Percentiles rank a stretch among this genome's conserved stretches.
phyloP scores from a whole-genome alignment of 2,329 filamentous ascomycete genomes.

The Capronia epimyces region DNA sequence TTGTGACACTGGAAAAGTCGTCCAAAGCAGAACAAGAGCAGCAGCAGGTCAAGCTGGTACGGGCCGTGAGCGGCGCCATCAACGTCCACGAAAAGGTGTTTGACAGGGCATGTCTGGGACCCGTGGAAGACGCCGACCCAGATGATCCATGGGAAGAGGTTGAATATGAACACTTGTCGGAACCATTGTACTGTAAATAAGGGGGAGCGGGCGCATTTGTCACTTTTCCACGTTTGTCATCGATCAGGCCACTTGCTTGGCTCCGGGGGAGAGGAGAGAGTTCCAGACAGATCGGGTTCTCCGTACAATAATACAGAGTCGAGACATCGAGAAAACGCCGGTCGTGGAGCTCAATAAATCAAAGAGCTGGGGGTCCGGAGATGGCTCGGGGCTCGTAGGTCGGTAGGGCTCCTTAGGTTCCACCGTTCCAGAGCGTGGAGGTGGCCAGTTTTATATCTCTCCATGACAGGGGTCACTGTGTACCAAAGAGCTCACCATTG shows the following conservation, averaged over 20 bases:
- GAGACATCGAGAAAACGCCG: not conserved
- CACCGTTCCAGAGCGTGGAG: too few species aligned
- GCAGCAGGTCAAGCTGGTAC: constrained; percentile 19
- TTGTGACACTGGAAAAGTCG: constrained; percentile 20
- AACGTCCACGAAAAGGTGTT: constrained; percentile 23
- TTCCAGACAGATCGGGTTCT: not conserved
- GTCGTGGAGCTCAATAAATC: not conserved
- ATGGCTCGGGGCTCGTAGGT: constrained; percentile 5
- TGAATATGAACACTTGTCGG: constrained; percentile 12
- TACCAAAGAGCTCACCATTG: too few species aligned
- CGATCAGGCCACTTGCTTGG: not conserved
- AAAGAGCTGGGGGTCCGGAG: constrained; percentile 2
- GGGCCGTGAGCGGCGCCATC: constrained; percentile 20
- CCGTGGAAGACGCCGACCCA: constrained; percentile 5
- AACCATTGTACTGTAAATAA: constrained; percentile 16
- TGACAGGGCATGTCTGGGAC: constrained; percentile 15
- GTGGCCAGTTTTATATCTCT: too few species aligned
- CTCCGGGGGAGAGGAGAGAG: too few species aligned
- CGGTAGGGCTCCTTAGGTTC: not conserved
- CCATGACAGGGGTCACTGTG: too few species aligned
- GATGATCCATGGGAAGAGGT: constrained; percentile 24
- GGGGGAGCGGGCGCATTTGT: too few species aligned
- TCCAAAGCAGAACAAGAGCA: constrained; percentile 2
- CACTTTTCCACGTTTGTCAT: too few species aligned
- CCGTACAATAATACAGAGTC: not conserved